Base-by-base conservation (phyloP, 192 early-diverging fungal species). In the Polychytrium aggregatum region DNA sequence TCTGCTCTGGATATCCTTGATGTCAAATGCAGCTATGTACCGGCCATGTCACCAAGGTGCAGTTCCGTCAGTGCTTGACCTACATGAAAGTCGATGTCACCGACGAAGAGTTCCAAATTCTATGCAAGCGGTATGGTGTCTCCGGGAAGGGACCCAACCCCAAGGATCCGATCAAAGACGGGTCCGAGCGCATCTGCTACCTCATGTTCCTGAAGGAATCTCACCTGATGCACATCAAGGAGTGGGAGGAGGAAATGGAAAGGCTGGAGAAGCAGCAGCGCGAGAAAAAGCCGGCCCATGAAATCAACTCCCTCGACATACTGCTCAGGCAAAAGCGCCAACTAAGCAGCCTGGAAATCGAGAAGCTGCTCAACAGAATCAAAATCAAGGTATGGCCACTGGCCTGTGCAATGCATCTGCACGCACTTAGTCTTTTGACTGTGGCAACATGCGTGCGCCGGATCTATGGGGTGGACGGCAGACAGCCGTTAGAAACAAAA, bases 41-140 rank as follows among this genome's bases (percentile, higher is more conserved):
- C 11, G 75, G 75, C 25, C 62, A 65, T 29, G 69, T 78, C 1
- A 72, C 71, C 3, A 66, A 67, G 41, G 46, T 57, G 11, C 72
- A 78, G 39, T 72, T 78, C 53, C 55, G 71, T 13, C 69, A 72
- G 44, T 66, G 67, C 41, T 52, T 74, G 2, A 57, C 68, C 1
- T 75, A 64, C 55, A 53, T 71, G 37, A 42, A 62, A 18, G 55
- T 57, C 20, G 38, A 69, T 34, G 52, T 75, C 9, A 57, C 52
- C 11, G 71, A 78, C 20, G 56, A 54, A 20, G 66, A 76, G 49
- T 72, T 78, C 51, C 55, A 58, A 26, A 43, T 68, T 8, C 44
- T 78, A 14, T 65, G 66, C 52, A 78, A 68, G 50, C 18, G 62
- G 14, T 76, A 62, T 50, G 50, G 48, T 11, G 62, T 65, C 26